Evolutionary conservation across 2,329 filamentous ascomycete genomes (phyloP).

Genomic region (Venturia carpophila): DNA sequence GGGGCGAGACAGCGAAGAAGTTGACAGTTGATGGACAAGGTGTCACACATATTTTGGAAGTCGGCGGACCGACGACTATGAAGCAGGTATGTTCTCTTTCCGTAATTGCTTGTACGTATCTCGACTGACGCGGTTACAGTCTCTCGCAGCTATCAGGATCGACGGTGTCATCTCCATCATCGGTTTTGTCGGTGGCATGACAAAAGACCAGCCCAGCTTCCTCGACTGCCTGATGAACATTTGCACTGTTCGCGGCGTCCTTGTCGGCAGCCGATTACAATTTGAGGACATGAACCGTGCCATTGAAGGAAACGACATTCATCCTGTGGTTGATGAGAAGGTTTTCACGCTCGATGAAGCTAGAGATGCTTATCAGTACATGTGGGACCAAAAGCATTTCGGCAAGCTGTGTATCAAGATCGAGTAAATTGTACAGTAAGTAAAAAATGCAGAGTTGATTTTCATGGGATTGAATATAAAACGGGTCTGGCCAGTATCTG

Average conservation of each 20-base stretch:
- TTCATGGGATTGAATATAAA: background rate
- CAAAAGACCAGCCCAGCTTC: slow-evolving; percentile 43
- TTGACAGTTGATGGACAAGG: slow-evolving; percentile 47
- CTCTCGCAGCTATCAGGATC: slow-evolving; percentile 45
- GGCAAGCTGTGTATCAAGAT: slow-evolving; percentile 36
- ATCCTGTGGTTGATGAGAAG: slow-evolving; percentile 53
- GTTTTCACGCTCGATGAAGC: slow-evolving; percentile 46
- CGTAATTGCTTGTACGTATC: background rate
- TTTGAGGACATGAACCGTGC: slow-evolving; percentile 54
- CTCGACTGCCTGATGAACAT: slow-evolving; percentile 44
- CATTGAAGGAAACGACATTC: slow-evolving; percentile 51
- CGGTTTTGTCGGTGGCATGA: slow-evolving; percentile 48
- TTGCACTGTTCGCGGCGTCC: slow-evolving; percentile 50
- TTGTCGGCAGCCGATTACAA: slow-evolving; percentile 48
- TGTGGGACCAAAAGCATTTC: slow-evolving; percentile 44
- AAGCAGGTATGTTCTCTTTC: slow-evolving; percentile 4
- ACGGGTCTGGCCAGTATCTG: no score
- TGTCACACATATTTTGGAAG: slow-evolving; percentile 56
- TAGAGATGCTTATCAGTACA: slow-evolving; percentile 44
- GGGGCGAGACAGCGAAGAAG: slow-evolving; percentile 47
- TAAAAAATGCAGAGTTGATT: background rate
- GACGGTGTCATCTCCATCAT: slow-evolving; percentile 51
- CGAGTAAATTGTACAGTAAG: slow-evolving; percentile 23
- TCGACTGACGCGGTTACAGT: slow-evolving; percentile 23
- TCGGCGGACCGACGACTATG: slow-evolving; percentile 47